phyloP scores from a whole-genome alignment of 129 eudicot species.

The Heracleum sosnowskyi region DNA sequence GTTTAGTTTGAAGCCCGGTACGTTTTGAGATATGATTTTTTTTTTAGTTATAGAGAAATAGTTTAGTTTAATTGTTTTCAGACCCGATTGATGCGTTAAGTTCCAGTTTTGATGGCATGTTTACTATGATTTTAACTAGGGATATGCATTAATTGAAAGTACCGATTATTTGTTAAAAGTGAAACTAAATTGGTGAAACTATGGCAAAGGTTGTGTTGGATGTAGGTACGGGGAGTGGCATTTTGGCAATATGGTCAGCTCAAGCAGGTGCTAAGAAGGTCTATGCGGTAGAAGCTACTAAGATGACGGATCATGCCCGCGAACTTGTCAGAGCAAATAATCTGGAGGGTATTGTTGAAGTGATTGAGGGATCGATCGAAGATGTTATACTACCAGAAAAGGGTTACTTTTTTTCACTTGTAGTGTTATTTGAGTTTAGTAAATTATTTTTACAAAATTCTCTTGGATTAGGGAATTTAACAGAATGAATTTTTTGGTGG shows the following conservation, averaged over 20 bases:
- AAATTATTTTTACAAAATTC: not conserved
- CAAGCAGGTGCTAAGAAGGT: constrained; percentile 98
- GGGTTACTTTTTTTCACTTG: constrained; percentile 32
- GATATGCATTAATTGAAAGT: not conserved
- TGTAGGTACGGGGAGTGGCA: constrained; percentile 98
- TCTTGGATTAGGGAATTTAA: not conserved
- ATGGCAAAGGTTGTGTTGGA: constrained; percentile 77
- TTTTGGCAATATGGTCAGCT: constrained; percentile 93
- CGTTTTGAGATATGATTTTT: not conserved
- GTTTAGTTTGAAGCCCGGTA: not conserved
- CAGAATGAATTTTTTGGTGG: constrained; percentile 6
- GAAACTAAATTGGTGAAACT: constrained; percentile 36
- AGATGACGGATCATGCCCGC: constrained; percentile 86
- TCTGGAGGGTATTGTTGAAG: constrained; percentile 66
- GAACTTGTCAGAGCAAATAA: constrained; percentile 72
- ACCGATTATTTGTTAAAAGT: not conserved
- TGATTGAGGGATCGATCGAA: constrained; percentile 90
- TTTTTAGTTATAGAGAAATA: not conserved
- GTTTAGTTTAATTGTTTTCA: too few relatives aligned
- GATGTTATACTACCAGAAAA: constrained; percentile 76
- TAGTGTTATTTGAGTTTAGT: not conserved
- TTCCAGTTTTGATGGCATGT: not conserved
- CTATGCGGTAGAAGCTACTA: constrained; percentile 95
- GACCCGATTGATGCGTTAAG: not conserved
- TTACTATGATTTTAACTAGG: not conserved